Conservation (phyloP, 805 yeast genomes). For the Crinitomyces ghanaensis region DNA sequence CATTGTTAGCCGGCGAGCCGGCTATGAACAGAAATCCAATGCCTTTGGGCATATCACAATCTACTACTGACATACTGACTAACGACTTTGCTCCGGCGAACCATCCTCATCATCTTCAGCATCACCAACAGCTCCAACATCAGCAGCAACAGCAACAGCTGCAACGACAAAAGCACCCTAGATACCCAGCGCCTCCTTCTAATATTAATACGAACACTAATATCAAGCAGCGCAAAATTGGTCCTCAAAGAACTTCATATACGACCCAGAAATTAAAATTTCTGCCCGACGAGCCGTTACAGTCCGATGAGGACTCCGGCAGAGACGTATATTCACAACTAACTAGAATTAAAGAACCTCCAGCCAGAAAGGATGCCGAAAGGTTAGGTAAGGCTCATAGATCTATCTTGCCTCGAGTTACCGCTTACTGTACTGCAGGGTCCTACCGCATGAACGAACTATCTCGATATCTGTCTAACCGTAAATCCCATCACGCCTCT, state of each 20-base stretch:
- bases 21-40: slow-evolving; percentile 6
- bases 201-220: neutral
- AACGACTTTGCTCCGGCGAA: neutral
- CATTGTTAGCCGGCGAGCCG: too few species aligned
- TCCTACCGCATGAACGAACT: slow-evolving; percentile 83
- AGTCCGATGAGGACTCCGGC: slow-evolving; percentile 19
- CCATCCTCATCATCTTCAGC: slow-evolving; percentile 2
- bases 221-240: slow-evolving; percentile 15
- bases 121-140: neutral
- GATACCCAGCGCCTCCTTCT: neutral
- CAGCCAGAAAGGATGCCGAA: slow-evolving; percentile 91
- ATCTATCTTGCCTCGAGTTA: slow-evolving; percentile 78
- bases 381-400: slow-evolving; percentile 78
- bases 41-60: slow-evolving; percentile 6
- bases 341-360: slow-evolving; percentile 67
- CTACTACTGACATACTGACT: slow-evolving; percentile 3
- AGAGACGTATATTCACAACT: slow-evolving; percentile 74
- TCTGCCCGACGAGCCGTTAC: slow-evolving; percentile 47
- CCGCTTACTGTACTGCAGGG: slow-evolving; percentile 94
- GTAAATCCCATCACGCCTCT: slow-evolving; percentile 46
- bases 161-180: slow-evolving; percentile 1
- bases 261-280: slow-evolving; percentile 81
- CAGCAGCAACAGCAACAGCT: neutral
- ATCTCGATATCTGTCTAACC: slow-evolving; percentile 71
- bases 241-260: slow-evolving; percentile 64